Evolutionary conservation across 768 basidiomycete genomes (phyloP).

Genomic region (Lactifluus volemus): DNA sequence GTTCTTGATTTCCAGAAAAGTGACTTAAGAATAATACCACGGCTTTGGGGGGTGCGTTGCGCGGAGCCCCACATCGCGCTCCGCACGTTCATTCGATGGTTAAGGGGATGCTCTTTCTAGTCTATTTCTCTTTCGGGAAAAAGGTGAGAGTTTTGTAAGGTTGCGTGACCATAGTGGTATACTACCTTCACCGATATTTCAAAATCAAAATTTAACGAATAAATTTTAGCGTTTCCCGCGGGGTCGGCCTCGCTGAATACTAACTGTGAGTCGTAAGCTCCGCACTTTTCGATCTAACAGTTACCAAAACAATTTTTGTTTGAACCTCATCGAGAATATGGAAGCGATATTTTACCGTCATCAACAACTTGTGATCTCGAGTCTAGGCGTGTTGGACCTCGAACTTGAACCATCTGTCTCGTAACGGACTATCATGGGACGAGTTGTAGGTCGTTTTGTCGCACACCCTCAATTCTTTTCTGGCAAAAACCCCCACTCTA

Average conservation of each 20-base stretch:
- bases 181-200: background rate
- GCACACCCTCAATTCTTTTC: background rate
- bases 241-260: background rate
- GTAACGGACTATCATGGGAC: background rate
- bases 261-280: background rate
- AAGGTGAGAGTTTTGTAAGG: background rate
- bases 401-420: background rate
- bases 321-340: background rate
- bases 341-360: background rate
- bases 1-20: slow-evolving; percentile 5
- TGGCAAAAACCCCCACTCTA: too few relatives aligned
- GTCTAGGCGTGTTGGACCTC: background rate
- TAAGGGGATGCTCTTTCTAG: background rate
- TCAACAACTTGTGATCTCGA: background rate
- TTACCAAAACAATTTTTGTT: background rate
- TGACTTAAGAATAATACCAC: background rate
- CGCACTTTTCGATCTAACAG: too few relatives aligned
- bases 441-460: background rate
- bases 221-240: background rate
- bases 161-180: background rate
- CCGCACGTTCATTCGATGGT: background rate
- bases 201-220: background rate
- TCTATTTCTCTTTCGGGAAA: background rate
- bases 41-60: background rate
- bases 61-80: too few relatives aligned